Base-by-base conservation (phyloP, 1,284 basidiomycete genomes). In the Leccinum pachyderme region DNA sequence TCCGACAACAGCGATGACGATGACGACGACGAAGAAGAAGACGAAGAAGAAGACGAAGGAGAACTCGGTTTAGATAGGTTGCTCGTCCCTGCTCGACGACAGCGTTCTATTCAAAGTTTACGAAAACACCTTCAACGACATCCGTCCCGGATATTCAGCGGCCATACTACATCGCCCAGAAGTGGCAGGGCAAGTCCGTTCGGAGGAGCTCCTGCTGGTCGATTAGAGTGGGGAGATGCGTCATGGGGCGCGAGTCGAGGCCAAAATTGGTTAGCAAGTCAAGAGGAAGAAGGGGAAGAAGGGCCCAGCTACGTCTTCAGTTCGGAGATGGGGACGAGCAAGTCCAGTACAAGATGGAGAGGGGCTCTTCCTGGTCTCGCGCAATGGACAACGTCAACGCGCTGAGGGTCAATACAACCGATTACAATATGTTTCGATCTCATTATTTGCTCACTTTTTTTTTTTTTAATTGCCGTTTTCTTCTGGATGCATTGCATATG, bases 71-170 rank as follows among this genome's bases (percentile, higher is more conserved):
- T 89, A 41, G 82, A 86, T 8, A 77, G 77, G 35, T 75, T 89
- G 54, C 78, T 89, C 35, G 81, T 86, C n/a, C 85, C 83, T 9
- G 78, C 87, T 12, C 86, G 84, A 64, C 75, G 87, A 32, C 87
- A 88, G 63, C 78, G 84, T 55, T 87, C 85, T 8, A 87, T 87
- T 59, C 80, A 76, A 59, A 86, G 84, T 65, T 69, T 87, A 53
- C 75, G 86, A 49, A 80, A 74, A 53, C 84, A 87, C 59, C 73
- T 88, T 7, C 76, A 74, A n/a, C 65, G 63, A 35, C 37, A 51
- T 13, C 49, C 55, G 7, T 41, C 55, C 4, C 54, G 47, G 7
- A n/a, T 49, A 9, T 52, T 50, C 12, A 51, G 39, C 24, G 46
- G 54, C 15, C 60, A 49, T 32, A 18, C 61, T 5, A 54, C 53